Base-by-base conservation (phyloP, 805 yeast species). In the Kazachstania viticola region DNA sequence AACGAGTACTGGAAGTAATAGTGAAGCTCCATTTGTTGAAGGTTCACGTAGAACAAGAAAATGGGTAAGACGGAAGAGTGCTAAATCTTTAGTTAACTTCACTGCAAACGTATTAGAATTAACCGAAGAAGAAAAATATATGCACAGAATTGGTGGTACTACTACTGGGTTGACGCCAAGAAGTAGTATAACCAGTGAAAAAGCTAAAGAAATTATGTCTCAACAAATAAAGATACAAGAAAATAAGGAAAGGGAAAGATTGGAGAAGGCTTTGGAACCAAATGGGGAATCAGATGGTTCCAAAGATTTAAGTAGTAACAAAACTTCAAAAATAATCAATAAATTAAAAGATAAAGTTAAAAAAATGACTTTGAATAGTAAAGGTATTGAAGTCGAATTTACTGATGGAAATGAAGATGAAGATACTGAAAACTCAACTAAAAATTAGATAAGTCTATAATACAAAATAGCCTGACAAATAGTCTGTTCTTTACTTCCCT, bases 1-100 rank as follows among this genome's bases (percentile, higher is more conserved):
- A 1, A 25, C 38, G 5, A 31, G 39, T 11, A 33, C 44, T 16
- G 33, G 23, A 7, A 17, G 12, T 16, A 29, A 15, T n/a, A 34
- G 26, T 13, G 33, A 31, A 3, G 17, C 36, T 7, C 32, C 38
- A 21, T 17, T 31, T 3, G 22, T 27, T 6, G 36, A 37, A n/a
- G 41, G 35, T 8, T 26, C 36, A 22, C 15, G 21, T 14, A 27
- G 30, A 63, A 57, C 71, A 71, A 11, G 75, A 73, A 61, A 61
- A 30, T 58, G 79, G 51, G 56, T 62, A 32, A 67, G 87, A 51
- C 73, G 88, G 51, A 71, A 73, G 45, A 75, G 84, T 19, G 79
- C 83, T n/a, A 78, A 75, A 48, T 78, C 87, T 1, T 58, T 79
- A 33, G 64, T 79, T 42, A 76, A 74, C 39, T 61, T 79, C 42